Evolutionary conservation across 2,329 filamentous ascomycete genomes (phyloP), one percentile per base, ranked within the genome.

Genomic region (Coniochaeta prunicola): DNA sequence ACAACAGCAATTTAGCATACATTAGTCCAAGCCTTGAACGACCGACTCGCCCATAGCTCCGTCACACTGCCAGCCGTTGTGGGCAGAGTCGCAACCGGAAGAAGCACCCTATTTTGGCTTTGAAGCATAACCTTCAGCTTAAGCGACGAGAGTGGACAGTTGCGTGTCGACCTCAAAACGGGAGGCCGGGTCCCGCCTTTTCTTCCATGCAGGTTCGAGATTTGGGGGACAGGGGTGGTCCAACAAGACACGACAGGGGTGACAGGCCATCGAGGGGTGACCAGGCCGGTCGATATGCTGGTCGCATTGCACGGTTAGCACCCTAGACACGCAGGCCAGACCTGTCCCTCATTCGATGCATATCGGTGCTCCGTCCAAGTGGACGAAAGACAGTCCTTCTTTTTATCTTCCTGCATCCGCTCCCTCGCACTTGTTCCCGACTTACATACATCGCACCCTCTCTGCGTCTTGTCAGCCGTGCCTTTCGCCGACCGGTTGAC

Each of bases 141-240:
- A 50, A 4, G 19, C 21, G 17, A 15, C 45, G 26, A 10, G 8
- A 53, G 15, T 42, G 38, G 28, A 26, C 17, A 36, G 45, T 12
- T 53, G 13, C 4, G n/a, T 7, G 13, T 19, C 2, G 30, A 55
- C 30, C 15, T 55, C 53, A 55, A 21, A 21, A 31, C 53, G 53
- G 53, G 53, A 55, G 53, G 30, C 53, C 30, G 53, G 53, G 33
- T 55, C 53, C 53, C 53, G 33, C 53, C 28, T 55, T 45, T 55
- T 26, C 53, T 55, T 55, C 53, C 53, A 55, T 55, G 53, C 53
- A 55, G 53, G 53, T 34, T 55, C 53, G 53, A 55, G 53, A 36
- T 36, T 55, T 21, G 28, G 53, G 53, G 31, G 30, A n/a, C 53
- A 36, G 30, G 53, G 26, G n/a, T n/a, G 21, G 48, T 12, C 15